Conservation (phyloP, 2,329 filamentous ascomycete genomes). For the Claviceps digitariae region DNA sequence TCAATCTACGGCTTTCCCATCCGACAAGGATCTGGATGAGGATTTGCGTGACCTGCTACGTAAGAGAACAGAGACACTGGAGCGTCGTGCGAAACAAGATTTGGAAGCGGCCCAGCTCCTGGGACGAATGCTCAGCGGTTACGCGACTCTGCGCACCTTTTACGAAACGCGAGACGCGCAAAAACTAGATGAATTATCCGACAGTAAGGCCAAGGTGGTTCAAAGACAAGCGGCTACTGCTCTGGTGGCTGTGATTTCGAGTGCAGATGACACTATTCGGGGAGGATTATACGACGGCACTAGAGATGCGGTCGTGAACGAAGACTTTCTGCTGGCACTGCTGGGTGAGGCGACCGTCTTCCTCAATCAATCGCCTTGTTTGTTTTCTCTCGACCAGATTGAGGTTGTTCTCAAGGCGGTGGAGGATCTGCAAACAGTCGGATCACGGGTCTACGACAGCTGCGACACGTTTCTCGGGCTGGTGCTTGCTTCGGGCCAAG, state of each 20-base stretch:
- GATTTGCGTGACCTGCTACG: slow-evolving; percentile 57
- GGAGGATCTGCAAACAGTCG: slow-evolving; percentile 67
- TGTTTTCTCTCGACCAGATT: slow-evolving; percentile 60
- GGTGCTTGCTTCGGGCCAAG: slow-evolving; percentile 57
- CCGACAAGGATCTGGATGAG: slow-evolving; percentile 56
- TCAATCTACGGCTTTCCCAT: slow-evolving; percentile 69
- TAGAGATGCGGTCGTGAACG: slow-evolving; percentile 70
- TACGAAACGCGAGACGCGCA: slow-evolving; percentile 67
- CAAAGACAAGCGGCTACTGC: slow-evolving; percentile 59
- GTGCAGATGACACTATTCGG: slow-evolving; percentile 78
- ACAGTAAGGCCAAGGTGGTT: slow-evolving; percentile 37
- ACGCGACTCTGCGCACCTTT: slow-evolving; percentile 80
- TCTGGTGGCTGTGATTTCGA: slow-evolving; percentile 70
- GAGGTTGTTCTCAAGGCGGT: slow-evolving; percentile 63
- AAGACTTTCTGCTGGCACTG: slow-evolving; percentile 73
- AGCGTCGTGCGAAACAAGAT: slow-evolving; percentile 59
- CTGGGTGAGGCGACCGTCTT: slow-evolving; percentile 76
- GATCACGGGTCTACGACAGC: slow-evolving; percentile 55
- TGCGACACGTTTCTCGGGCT: slow-evolving; percentile 69
- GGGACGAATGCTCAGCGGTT: slow-evolving; percentile 77
- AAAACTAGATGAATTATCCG: slow-evolving; percentile 15
- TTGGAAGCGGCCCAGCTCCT: slow-evolving; percentile 71
- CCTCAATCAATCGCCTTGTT: slow-evolving; percentile 39
- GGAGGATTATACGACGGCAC: slow-evolving; percentile 77
- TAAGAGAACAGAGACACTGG: slow-evolving; percentile 58